Base-by-base conservation (phyloP, 106 monocot genomes). In the Alisma plantagoaquatica region DNA sequence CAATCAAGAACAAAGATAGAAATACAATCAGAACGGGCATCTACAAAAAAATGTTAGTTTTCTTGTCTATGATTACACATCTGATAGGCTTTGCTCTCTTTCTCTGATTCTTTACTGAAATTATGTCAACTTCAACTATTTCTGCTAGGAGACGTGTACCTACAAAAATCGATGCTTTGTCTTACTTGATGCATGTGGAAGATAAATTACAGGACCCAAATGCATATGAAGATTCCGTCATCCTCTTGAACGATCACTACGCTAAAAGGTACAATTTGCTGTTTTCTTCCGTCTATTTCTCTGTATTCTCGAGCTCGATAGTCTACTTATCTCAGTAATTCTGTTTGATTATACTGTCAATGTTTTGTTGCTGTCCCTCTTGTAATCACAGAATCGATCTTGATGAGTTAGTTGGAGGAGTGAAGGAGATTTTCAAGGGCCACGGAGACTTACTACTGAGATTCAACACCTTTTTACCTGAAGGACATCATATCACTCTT, bases 241-340 rank as follows among this genome's bases (percentile, higher is more conserved):
- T 79, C 56, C 79, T 80, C 51, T 79, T 93, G 76, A 80, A 83
- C 62, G 92, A 83, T 64, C 87, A 83, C 68, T 79, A 82, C 60
- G 72, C 79, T 70, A 75, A 93, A 29, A 87, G 92, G 92, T 92
- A 53, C 31, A 27, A 18, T 18, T 35, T 17, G 50, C 10, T n/a
- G n/a, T n/a, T n/a, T n/a, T n/a, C n/a, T n/a, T n/a, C n/a, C n/a
- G n/a, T n/a, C n/a, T n/a, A n/a, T n/a, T n/a, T n/a, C n/a, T n/a
- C n/a, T n/a, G n/a, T n/a, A n/a, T n/a, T n/a, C n/a, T n/a, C n/a
- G n/a, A n/a, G n/a, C n/a, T n/a, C n/a, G n/a, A n/a, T n/a, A n/a
- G n/a, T n/a, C n/a, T n/a, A n/a, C n/a, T n/a, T n/a, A n/a, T n/a
- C n/a, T n/a, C n/a, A n/a, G n/a, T n/a, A n/a, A n/a, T n/a, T n/a